Evolutionary conservation across 2,329 filamentous ascomycete genomes (phyloP).

Genomic region (Exophiala calicioides): DNA sequence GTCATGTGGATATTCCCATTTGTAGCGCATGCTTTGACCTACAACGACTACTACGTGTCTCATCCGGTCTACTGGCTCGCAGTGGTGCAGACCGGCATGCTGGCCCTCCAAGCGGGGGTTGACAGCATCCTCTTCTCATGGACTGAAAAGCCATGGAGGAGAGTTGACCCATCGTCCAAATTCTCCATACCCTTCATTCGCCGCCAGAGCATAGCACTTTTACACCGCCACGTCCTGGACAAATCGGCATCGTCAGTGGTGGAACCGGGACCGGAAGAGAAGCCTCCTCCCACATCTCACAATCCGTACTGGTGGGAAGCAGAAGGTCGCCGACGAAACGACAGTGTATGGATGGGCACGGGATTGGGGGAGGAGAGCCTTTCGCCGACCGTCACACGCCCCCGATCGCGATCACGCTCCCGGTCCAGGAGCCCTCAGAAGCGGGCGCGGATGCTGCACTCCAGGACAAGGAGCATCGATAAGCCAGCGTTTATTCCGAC

Average conservation of each 20-base stretch:
- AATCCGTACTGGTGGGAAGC: constrained; percentile 29
- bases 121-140: constrained; percentile 69
- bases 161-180: constrained; percentile 18
- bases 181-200: constrained; percentile 12
- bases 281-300: neutral
- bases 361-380: constrained; percentile 13
- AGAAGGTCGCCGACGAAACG: constrained; percentile 28
- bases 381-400: constrained; percentile 10
- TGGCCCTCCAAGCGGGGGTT: constrained; percentile 66
- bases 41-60: constrained; percentile 53
- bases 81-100: constrained; percentile 57
- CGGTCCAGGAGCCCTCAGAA: constrained; percentile 23
- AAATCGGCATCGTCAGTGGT: neutral
- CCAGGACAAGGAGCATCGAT: constrained; percentile 11
- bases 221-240: constrained; percentile 1
- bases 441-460: neutral
- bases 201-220: constrained; percentile 7
- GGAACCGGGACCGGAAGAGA: neutral
- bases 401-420: constrained; percentile 19
- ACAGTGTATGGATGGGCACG: constrained; percentile 30
- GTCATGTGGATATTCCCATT: constrained; percentile 73
- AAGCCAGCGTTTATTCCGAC: constrained; percentile 7
- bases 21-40: constrained; percentile 62
- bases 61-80: constrained; percentile 60
- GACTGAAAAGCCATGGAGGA: constrained; percentile 69